A percentile compares a stretch with the other conserved stretches of the same genome.
These are phyloP conservation scores for Scalesia atractyloides DNA, from an alignment of 129 eudicot genomes.

Conservation along the genomic window DNA sequence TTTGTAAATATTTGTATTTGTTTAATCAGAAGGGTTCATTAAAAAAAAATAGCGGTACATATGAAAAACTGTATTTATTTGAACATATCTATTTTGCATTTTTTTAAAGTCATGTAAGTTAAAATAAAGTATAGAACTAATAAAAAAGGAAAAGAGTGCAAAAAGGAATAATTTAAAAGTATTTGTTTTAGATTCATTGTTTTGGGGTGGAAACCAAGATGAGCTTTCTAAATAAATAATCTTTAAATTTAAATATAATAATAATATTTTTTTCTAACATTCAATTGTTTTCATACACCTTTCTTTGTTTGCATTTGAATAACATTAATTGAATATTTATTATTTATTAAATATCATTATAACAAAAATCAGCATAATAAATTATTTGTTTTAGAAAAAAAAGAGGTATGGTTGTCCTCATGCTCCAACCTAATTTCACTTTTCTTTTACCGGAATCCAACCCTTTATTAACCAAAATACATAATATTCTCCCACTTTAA, in stretches of 20 bases:
- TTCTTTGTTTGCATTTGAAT: slow-evolving; percentile 43
- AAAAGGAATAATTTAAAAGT: slow-evolving; percentile 19
- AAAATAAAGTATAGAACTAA: slow-evolving; percentile 16
- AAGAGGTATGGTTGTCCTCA: slow-evolving; percentile 49
- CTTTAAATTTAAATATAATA: slow-evolving; percentile 9
- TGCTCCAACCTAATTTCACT: slow-evolving; percentile 50
- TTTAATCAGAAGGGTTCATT: not conserved
- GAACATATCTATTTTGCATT: not conserved
- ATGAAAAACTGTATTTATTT: not conserved
- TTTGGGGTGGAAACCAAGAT: slow-evolving; percentile 36
- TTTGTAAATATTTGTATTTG: no score
- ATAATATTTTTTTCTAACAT: slow-evolving; percentile 38
- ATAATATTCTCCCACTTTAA: slow-evolving; percentile 37
- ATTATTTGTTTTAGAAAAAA: slow-evolving; percentile 29
- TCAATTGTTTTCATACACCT: slow-evolving; percentile 44
- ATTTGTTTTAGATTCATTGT: slow-evolving; percentile 35
- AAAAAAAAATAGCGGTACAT: not conserved
- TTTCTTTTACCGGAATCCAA: slow-evolving; percentile 49
- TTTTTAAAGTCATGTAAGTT: slow-evolving; percentile 2
- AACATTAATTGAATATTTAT: slow-evolving; percentile 21
- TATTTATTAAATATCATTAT: slow-evolving; percentile 19
- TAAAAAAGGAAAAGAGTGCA: slow-evolving; percentile 10
- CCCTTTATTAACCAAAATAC: slow-evolving; percentile 41
- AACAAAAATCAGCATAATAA: slow-evolving; percentile 12
- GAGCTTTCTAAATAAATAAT: slow-evolving; percentile 26